A percentile compares a stretch with the other conserved stretches of the same genome.
phyloP scores from a whole-genome alignment of 208 protist genomes.

The Acanthamoeba lenticulata region DNA sequence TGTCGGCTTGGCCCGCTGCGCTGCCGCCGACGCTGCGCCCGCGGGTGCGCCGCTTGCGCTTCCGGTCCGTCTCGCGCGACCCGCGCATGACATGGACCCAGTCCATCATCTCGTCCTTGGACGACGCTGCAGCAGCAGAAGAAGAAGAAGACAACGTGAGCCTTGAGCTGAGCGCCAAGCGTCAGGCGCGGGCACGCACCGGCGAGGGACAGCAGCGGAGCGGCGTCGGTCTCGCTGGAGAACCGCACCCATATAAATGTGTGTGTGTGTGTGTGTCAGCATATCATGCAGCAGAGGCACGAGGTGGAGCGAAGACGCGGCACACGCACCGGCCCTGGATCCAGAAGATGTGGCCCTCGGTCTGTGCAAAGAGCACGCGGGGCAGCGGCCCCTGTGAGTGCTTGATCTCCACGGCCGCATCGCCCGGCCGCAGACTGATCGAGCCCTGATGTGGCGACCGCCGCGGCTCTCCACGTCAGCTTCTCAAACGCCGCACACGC shows the following conservation, averaged over 20 bases:
- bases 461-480: too few relatives aligned
- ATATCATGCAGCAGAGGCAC: not conserved
- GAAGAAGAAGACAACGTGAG: not conserved
- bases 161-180: not conserved
- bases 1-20: not conserved
- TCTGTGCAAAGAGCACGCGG: conserved; percentile 41
- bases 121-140: not conserved
- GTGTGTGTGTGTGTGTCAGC: not conserved
- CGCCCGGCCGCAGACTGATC: not conserved
- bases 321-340: not conserved
- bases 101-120: conserved; percentile 59
- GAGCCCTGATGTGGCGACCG: conserved; percentile 1
- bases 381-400: not conserved
- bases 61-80: not conserved
- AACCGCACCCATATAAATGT: not conserved
- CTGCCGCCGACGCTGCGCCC: not conserved
- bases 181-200: not conserved
- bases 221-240: not conserved
- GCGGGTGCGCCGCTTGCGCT: not conserved
- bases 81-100: conserved; percentile 30
- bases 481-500: too few relatives aligned
- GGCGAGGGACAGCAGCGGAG: not conserved
- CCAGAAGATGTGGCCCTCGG: conserved; percentile 62
- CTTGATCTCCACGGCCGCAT: not conserved
- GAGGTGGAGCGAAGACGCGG: not conserved